Conservation (phyloP, 176 grass and related monocot species). For the Phyllostachys edulis region DNA sequence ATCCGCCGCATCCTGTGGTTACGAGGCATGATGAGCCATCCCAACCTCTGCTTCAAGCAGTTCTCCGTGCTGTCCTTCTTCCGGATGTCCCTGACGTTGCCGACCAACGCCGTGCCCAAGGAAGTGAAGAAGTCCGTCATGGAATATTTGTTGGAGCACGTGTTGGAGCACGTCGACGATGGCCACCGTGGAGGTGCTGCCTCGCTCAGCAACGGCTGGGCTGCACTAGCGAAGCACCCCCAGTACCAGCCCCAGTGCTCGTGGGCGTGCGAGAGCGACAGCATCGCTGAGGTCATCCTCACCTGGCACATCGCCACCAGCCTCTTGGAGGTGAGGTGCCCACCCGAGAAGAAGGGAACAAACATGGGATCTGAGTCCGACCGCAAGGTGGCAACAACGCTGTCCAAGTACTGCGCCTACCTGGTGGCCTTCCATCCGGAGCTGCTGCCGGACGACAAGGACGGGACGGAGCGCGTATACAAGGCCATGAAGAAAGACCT, state of each 20-base stretch:
- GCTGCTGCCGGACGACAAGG: not conserved
- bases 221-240: not conserved
- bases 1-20: not conserved
- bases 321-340: not conserved
- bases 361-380: not conserved
- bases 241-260: not conserved
- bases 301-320: conserved; percentile 1
- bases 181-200: no score
- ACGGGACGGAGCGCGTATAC: not conserved
- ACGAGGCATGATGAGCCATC: not conserved
- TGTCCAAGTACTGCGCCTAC: conserved; percentile 3
- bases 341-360: not conserved
- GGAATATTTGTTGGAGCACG: not conserved
- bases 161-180: not conserved
- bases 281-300: not conserved
- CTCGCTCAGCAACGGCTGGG: not conserved
- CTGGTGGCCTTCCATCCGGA: not conserved
- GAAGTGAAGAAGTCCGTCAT: not conserved
- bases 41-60: not conserved
- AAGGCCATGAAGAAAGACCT: not conserved
- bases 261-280: not conserved
- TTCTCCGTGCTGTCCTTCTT: not conserved
- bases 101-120: not conserved
- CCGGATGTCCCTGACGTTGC: not conserved
- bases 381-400: not conserved